Percentiles rank a stretch among this genome's conserved stretches.
phyloP scores from a whole-genome alignment of 2,329 filamentous ascomycete genomes.

The Chaetomiaceae sp. region DNA sequence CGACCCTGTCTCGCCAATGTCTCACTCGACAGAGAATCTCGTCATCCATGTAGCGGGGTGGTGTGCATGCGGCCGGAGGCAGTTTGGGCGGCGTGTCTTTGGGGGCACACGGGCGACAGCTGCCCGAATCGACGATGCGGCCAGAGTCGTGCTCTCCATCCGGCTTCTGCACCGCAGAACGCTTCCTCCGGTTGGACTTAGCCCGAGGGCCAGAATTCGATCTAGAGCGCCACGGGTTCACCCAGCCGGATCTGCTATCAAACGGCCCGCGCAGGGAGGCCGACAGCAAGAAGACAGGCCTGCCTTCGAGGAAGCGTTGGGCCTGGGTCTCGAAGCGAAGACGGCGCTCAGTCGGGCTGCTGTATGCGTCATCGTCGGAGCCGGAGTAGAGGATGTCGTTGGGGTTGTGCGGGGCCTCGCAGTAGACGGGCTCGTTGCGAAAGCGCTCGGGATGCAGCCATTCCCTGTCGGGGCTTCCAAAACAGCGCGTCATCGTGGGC shows the following conservation, averaged over 20 bases:
- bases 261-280: constrained; percentile 59
- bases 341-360: constrained; percentile 39
- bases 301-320: constrained; percentile 50
- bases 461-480: neutral
- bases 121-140: constrained; percentile 4
- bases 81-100: neutral
- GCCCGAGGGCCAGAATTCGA: neutral
- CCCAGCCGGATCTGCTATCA: constrained; percentile 44
- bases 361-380: constrained; percentile 53
- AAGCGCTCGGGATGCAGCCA: constrained; percentile 22
- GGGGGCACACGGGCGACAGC: neutral
- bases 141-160: neutral
- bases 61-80: neutral
- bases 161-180: neutral
- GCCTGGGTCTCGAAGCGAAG: constrained; percentile 55
- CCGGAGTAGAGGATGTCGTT: constrained; percentile 47
- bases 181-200: neutral
- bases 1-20: constrained; percentile 15
- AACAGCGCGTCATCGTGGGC: constrained; percentile 25
- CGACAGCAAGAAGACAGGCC: constrained; percentile 51
- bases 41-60: constrained; percentile 9
- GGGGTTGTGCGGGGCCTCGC: constrained; percentile 33
- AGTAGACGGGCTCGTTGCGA: constrained; percentile 40
- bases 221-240: constrained; percentile 48
- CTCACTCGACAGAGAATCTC: constrained; percentile 8